Evolutionary conservation across 1,284 basidiomycete genomes (phyloP), one percentile per base, ranked within the genome.

Genomic region (Cystobasidiaceae sp.): DNA sequence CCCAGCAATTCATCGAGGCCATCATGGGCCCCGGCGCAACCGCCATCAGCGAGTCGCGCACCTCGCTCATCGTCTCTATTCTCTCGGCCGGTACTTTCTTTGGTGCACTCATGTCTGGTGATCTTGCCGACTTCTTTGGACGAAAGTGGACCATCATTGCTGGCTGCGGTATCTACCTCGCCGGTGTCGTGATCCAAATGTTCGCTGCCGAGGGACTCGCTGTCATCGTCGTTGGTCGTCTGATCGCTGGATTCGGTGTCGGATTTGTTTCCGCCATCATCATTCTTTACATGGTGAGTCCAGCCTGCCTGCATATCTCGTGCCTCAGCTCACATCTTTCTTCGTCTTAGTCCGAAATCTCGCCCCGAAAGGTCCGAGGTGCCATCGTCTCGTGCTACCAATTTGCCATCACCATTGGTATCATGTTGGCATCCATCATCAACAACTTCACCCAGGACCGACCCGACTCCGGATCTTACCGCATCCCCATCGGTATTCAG

Each of bases 41-140:
- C 1, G 11, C 57, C 17, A 41, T 68, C 28, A 39, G 58, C 0
- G 21, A 56, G 9, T 44, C 57, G 2, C 56, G 58, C 41, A 67
- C 52, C 39, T 67, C 65, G 3, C 64, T 66, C 48, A 89, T 89
- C 65, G 88, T 86, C 0, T 89, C 87, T 7, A 80, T 89, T 11
- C 79, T 90, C 8, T 89, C 87, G 11, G 88, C 86, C 37, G 88
- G 87, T 83, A 78, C 77, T 4, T 77, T 77, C 69, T 84, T 85
- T 49, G 88, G 88, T 60, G 39, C 60, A n/a, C 1, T 48, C 23
- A 61, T 68, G 27, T 63, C 67, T 39, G 62, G 64, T 48, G 63
- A 66, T 32, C n/a, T 68, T 33, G 67, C 56, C 32, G 67, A 65
- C 32, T 50, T 33, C 34, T 54, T 68, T 30, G 63, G 67, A 44